phyloP scores from a whole-genome alignment of 1,284 basidiomycete genomes.

The Erythrobasidium hasegawianum region DNA sequence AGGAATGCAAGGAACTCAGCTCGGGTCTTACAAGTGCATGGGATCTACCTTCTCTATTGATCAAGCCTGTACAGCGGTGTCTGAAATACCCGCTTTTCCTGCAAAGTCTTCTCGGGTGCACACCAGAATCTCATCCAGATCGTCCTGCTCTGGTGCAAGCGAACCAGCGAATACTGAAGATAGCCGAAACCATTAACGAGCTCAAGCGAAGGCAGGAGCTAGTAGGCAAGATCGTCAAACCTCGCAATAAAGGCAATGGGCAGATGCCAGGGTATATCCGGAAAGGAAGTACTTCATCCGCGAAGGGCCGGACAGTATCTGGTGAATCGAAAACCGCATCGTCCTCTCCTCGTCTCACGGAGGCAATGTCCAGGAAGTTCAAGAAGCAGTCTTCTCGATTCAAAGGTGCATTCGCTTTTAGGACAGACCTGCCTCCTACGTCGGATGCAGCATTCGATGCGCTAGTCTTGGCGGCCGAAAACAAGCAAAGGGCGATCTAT shows the following conservation, averaged over 20 bases:
- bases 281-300: not conserved
- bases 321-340: not conserved
- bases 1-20: slow-evolving; percentile 48
- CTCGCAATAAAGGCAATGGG: not conserved
- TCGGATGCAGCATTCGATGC: slow-evolving; percentile 13
- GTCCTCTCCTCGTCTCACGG: slow-evolving; percentile 2
- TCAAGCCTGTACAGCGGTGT: slow-evolving; percentile 52
- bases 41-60: slow-evolving; percentile 51
- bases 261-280: not conserved
- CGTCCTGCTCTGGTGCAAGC: slow-evolving; percentile 44
- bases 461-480: slow-evolving; percentile 3
- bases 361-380: slow-evolving; percentile 4
- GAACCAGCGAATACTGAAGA: slow-evolving; percentile 47
- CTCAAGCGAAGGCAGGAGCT: slow-evolving; percentile 50
- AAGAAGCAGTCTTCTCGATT: not conserved
- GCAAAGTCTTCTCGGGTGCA: slow-evolving; percentile 48
- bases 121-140: slow-evolving; percentile 47
- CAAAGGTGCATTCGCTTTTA: not conserved
- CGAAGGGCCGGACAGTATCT: not conserved
- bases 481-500: slow-evolving; percentile 14
- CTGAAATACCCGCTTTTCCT: slow-evolving; percentile 51
- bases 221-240: slow-evolving; percentile 44
- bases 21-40: slow-evolving; percentile 48
- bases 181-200: slow-evolving; percentile 52
- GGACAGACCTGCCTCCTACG: slow-evolving; percentile 3